These are phyloP conservation scores for Suillus tomentosus DNA, from an alignment of 768 basidiomycete species.

Conservation along the genomic window DNA sequence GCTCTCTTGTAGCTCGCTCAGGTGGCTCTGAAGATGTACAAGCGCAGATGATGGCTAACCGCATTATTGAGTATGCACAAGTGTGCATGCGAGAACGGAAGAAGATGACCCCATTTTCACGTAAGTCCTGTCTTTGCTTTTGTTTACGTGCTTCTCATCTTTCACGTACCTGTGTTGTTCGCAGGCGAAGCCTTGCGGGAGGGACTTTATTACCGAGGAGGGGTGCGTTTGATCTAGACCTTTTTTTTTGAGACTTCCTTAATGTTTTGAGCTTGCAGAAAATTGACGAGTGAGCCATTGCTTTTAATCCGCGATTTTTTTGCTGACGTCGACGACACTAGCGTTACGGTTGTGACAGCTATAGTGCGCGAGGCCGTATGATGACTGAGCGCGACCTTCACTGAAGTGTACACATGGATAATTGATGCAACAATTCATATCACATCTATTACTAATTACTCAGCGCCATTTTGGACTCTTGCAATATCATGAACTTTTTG, in stretches of 20 bases:
- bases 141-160: slow-evolving; percentile 7
- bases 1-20: slow-evolving; percentile 60
- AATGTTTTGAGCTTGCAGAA: slow-evolving; percentile 47
- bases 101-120: slow-evolving; percentile 74
- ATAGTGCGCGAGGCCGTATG: slow-evolving; percentile 62
- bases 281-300: slow-evolving; percentile 70
- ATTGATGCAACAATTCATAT: slow-evolving; percentile 1
- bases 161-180: slow-evolving; percentile 13
- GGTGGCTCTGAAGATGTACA: slow-evolving; percentile 58
- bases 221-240: slow-evolving; percentile 51
- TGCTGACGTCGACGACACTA: slow-evolving; percentile 31
- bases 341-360: slow-evolving; percentile 71
- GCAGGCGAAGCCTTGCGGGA: slow-evolving; percentile 65
- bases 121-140: slow-evolving; percentile 39
- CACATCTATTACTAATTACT: slow-evolving; percentile 2
- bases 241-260: slow-evolving; percentile 14
- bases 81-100: slow-evolving; percentile 68
- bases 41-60: slow-evolving; percentile 72
- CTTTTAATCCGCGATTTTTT: slow-evolving; percentile 1
- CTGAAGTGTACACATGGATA: slow-evolving; percentile 6
- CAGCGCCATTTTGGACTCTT: not conserved
- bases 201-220: slow-evolving; percentile 67
- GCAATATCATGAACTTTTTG: not conserved
- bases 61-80: slow-evolving; percentile 67
- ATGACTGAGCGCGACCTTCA: slow-evolving; percentile 1